Conservation (phyloP, 768 basidiomycete genomes). For the Sistotremastrum niveocremeum region DNA sequence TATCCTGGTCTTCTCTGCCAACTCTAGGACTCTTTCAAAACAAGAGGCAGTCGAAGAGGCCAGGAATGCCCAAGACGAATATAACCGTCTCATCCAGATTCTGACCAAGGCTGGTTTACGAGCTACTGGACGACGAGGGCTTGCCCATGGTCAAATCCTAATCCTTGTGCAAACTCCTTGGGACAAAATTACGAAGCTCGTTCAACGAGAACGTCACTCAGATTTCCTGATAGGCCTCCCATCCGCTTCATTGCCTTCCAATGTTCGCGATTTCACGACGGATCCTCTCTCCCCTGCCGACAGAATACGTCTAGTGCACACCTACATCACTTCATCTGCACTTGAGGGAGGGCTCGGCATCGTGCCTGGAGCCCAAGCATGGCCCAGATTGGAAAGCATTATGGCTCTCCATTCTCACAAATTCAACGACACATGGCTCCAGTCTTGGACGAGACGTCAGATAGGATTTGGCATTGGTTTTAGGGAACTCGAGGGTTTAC, state of each 20-base stretch:
- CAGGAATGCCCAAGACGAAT: slow-evolving; percentile 54
- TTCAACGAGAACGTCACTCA: slow-evolving; percentile 59
- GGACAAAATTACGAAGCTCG: slow-evolving; percentile 45
- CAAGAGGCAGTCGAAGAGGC: slow-evolving; percentile 48
- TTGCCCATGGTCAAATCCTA: slow-evolving; percentile 58
- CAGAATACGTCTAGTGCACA: slow-evolving; percentile 65
- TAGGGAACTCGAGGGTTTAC: slow-evolving; percentile 52
- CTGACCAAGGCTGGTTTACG: slow-evolving; percentile 51
- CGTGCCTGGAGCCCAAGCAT: slow-evolving; percentile 52
- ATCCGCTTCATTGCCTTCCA: slow-evolving; percentile 30
- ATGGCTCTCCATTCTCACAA: slow-evolving; percentile 74
- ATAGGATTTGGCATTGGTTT: slow-evolving; percentile 33
- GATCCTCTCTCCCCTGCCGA: slow-evolving; percentile 48
- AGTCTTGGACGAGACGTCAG: slow-evolving; percentile 54
- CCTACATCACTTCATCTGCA: slow-evolving; percentile 53
- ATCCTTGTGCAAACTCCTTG: slow-evolving; percentile 64
- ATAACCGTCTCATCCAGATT: slow-evolving; percentile 44
- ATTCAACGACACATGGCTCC: slow-evolving; percentile 72
- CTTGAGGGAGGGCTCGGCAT: slow-evolving; percentile 81
- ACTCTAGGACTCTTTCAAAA: slow-evolving; percentile 39
- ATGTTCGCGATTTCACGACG: slow-evolving; percentile 29
- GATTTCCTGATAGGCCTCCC: slow-evolving; percentile 70
- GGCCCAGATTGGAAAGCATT: slow-evolving; percentile 71
- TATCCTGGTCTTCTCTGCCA: slow-evolving; percentile 55
- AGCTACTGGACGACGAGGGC: slow-evolving; percentile 67